These are phyloP conservation scores for Actinidia polygama DNA, from an alignment of 179 eudicot species.

Conservation along the genomic window DNA sequence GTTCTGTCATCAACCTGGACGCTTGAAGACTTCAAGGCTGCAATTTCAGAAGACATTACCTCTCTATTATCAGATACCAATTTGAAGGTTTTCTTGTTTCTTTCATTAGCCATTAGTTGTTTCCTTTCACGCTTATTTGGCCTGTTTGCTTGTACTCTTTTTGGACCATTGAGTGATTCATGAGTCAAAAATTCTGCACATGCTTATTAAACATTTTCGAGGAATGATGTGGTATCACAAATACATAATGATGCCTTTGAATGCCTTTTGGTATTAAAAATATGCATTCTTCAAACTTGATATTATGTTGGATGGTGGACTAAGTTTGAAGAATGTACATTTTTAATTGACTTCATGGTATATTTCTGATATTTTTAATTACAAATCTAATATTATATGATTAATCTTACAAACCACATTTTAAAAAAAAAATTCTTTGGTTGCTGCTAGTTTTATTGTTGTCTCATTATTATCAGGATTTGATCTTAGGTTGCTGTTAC, in stretches of 20 bases:
- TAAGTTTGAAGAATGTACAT: no score
- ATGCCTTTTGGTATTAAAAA: no score
- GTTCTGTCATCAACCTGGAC: constrained; percentile 76
- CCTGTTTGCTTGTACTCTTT: not conserved
- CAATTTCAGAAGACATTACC: constrained; percentile 59
- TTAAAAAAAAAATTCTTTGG: no score
- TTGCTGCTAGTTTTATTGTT: not conserved
- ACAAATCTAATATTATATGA: not conserved
- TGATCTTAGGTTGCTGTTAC: not conserved
- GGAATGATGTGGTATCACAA: not conserved
- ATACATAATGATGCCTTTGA: no score
- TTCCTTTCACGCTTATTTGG: not conserved
- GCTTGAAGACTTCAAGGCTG: constrained; percentile 75
- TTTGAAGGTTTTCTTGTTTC: constrained; percentile 56
- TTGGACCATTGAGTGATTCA: not conserved
- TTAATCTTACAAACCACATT: not conserved
- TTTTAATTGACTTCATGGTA: not conserved
- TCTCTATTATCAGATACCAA: constrained; percentile 62
- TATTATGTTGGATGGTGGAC: no score
- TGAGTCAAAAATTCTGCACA: not conserved
- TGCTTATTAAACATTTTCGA: not conserved
- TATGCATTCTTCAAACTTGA: no score
- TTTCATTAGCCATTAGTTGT: not conserved
- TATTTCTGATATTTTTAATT: not conserved
- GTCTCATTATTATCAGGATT: not conserved